Base-by-base conservation (phyloP, 805 yeast species). In the Candida andamanensis region DNA sequence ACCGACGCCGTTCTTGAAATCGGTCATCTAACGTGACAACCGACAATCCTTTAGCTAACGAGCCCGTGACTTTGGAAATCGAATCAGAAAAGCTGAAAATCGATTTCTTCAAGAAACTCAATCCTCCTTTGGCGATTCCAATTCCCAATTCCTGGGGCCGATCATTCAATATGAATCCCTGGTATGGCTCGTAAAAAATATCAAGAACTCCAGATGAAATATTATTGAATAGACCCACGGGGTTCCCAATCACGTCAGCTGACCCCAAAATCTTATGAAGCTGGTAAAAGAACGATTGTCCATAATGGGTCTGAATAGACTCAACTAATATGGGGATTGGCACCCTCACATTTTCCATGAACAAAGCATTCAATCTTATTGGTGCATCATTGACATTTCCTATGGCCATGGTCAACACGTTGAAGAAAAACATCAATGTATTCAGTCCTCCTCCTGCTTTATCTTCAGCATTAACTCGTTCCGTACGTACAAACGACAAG, bases 381-480 rank as follows among this genome's bases (percentile, higher is more conserved):
- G 97, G 97, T 0, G 99, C 98, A 56, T 92, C 97, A 52, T 90
- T 90, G 39, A 94, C 85, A 54, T 90, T 92, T 16, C 97, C 98
- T 41, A 92, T 76, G 0, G 98, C 95, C 97, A 90, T 89, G 0
- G 97, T 87, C 38, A 92, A 63, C 23, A 90, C 78, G 53, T 92
- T 86, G 44, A 85, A 67, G 41, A 86, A 76, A 54, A 84, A 82
- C 72, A 80, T 73, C 30, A 89, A 52, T 0, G 92, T 67, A 42
- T 78, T 80, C 28, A 76, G 78, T 2, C 83, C 63, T 15, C 30
- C 32, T 2, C 72, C 54, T 0, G 66, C 60, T 9, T 78, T 72
- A 34, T 79, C 85, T 34, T 76, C 83, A 4, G 74, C 78, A 49
- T 78, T 75, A 19, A 81, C 68, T 35, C 85, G 64, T 47, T 87